Evolutionary conservation across 495 filamentous ascomycete species (phyloP).

Genomic region (Penicillium arizonense): DNA sequence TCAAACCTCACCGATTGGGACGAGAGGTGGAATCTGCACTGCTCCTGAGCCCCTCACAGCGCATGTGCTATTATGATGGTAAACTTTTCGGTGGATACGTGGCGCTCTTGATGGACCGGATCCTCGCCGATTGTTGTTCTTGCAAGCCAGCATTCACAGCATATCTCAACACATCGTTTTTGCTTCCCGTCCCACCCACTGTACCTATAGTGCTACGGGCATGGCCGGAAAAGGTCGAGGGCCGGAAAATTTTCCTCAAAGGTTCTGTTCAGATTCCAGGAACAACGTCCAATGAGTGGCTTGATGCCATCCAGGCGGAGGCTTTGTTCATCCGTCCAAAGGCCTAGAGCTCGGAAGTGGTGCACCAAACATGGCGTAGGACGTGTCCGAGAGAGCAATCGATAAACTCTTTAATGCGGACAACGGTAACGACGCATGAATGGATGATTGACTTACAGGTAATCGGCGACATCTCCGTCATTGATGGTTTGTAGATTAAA

Average conservation of each 20-base stretch:
- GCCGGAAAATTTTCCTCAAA: slow-evolving; percentile 8
- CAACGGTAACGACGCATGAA: too few species aligned
- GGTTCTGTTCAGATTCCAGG: slow-evolving; percentile 3
- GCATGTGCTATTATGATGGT: slow-evolving; percentile 10
- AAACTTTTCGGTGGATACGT: slow-evolving; percentile 12
- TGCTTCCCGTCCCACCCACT: slow-evolving; percentile 1
- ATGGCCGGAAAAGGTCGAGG: slow-evolving; percentile 11
- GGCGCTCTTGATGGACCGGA: slow-evolving; percentile 9
- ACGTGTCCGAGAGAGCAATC: too few species aligned
- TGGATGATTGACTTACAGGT: too few species aligned
- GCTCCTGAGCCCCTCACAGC: slow-evolving; percentile 2
- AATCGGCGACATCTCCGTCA: too few species aligned
- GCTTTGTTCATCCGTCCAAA: slow-evolving; percentile 9
- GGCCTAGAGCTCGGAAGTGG: not conserved
- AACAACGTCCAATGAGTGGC: not conserved
- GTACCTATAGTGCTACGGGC: slow-evolving; percentile 4
- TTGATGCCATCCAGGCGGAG: not conserved
- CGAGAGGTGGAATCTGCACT: slow-evolving; percentile 6
- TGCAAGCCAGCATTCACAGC: slow-evolving; percentile 10
- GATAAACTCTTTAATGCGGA: too few species aligned
- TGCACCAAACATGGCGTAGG: too few species aligned
- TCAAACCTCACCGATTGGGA: not conserved
- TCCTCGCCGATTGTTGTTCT: slow-evolving; percentile 11
- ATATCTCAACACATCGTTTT: slow-evolving; percentile 4
- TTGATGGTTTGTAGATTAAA: too few species aligned